A percentile compares a stretch with the other conserved stretches of the same genome.
Evolutionary conservation across 177 flowering plant species (phyloP).

Genomic region (Telopea speciosissima): DNA sequence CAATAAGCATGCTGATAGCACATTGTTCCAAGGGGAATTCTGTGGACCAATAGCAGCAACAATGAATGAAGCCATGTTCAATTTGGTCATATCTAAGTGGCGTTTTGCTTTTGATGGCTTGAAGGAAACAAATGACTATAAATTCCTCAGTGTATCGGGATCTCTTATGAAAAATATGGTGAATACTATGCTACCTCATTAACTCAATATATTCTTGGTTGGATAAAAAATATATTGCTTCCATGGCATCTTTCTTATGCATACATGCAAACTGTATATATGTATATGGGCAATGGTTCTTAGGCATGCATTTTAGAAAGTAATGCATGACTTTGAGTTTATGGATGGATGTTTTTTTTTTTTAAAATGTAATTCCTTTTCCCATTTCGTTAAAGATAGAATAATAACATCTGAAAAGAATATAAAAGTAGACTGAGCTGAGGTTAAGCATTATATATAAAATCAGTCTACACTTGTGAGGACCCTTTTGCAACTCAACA

Average conservation of each 20-base stretch:
- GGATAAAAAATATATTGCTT: neutral
- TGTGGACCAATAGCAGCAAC: slow-evolving; percentile 95
- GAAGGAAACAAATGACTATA: slow-evolving; percentile 77
- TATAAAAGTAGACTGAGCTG: neutral
- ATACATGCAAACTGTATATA: neutral
- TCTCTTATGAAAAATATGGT: slow-evolving; percentile 88
- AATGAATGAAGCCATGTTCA: slow-evolving; percentile 84
- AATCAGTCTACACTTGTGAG: too few species aligned
- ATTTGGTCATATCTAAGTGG: slow-evolving; percentile 70
- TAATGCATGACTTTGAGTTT: neutral
- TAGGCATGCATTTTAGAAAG: neutral
- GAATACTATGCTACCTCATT: slow-evolving; percentile 13
- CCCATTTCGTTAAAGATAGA: neutral
- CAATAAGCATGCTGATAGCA: slow-evolving; percentile 33
- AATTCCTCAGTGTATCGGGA: slow-evolving; percentile 74
- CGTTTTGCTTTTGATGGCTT: slow-evolving; percentile 73
- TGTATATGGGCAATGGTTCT: neutral
- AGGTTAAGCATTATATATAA: neutral
- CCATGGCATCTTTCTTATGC: neutral
- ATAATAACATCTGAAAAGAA: neutral
- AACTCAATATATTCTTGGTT: neutral
- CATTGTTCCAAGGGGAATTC: slow-evolving; percentile 54
- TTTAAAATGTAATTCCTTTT: neutral
- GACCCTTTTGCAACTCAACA: neutral
- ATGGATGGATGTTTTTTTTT: neutral